A percentile compares a stretch with the other conserved stretches of the same genome.
phyloP scores from a whole-genome alignment of 164 flowering plant species.

The Akebia trifoliata region DNA sequence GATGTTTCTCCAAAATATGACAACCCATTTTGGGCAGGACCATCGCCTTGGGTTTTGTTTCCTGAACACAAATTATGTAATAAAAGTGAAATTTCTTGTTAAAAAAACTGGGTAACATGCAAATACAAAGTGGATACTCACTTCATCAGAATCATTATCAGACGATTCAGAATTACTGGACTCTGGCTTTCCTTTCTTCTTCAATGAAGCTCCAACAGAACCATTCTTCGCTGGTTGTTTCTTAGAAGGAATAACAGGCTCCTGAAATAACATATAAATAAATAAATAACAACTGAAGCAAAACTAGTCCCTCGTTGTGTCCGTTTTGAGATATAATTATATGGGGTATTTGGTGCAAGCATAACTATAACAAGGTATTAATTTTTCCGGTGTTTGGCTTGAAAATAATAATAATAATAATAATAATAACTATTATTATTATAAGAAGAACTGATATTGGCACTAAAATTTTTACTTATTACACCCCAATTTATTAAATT shows the following conservation, averaged over 20 bases:
- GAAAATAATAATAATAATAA: too few species aligned
- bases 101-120: neutral
- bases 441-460: too few species aligned
- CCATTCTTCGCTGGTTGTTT: slow-evolving; percentile 24
- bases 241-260: slow-evolving; percentile 19
- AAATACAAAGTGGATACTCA: slow-evolving; percentile 1
- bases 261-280: slow-evolving; percentile 17
- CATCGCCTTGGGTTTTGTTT: slow-evolving; percentile 14
- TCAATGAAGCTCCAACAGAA: slow-evolving; percentile 5
- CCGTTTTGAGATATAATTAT: too few species aligned
- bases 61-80: slow-evolving; percentile 7
- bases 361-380: too few species aligned
- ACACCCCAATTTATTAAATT: too few species aligned
- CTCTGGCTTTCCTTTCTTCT: slow-evolving; percentile 20
- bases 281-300: neutral
- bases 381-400: too few species aligned
- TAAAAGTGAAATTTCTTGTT: neutral
- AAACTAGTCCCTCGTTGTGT: too few species aligned
- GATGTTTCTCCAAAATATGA: too few species aligned
- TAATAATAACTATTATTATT: too few species aligned
- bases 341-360: too few species aligned
- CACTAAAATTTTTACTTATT: too few species aligned
- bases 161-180: slow-evolving; percentile 20
- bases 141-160: slow-evolving; percentile 31
- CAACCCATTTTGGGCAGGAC: slow-evolving; percentile 19